Evolutionary conservation across 257 asterid species (phyloP).

Genomic region (Prunella vulgaris): DNA sequence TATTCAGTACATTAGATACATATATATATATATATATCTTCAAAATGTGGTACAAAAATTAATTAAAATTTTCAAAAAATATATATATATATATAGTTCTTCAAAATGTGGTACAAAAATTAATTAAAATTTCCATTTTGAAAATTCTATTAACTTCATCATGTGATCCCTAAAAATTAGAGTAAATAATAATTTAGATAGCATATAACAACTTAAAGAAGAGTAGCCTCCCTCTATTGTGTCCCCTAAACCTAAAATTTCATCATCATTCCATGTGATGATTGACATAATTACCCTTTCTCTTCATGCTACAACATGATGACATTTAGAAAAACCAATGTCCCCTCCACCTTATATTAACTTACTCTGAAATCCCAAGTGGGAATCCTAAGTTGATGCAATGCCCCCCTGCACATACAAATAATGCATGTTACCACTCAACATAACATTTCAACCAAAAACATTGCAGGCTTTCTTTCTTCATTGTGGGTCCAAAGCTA

Average conservation of each 20-base stretch:
- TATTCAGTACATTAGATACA: no score
- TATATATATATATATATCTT: no score
- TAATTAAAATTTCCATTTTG: not conserved
- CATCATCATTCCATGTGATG: constrained; percentile 25
- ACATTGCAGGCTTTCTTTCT: constrained; percentile 26
- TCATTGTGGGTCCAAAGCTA: not conserved
- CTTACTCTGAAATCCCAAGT: not conserved
- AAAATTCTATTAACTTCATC: not conserved
- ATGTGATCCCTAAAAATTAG: not conserved
- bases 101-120: no score
- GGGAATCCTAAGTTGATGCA: constrained; percentile 26
- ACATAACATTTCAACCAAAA: constrained; percentile 6
- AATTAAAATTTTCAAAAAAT: no score
- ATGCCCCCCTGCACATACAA: constrained; percentile 10
- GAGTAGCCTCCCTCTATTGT: not conserved
- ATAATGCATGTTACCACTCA: constrained; percentile 31
- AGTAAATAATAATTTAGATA: not conserved
- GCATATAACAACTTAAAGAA: not conserved
- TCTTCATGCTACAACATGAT: constrained; percentile 19
- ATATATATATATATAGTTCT: no score
- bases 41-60: no score
- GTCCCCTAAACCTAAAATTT: constrained; percentile 7
- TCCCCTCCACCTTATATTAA: constrained; percentile 1
- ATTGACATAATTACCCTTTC: constrained; percentile 22
- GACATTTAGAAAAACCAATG: constrained; percentile 11